Base-by-base conservation (phyloP, 805 yeast species). In the Candida khao-thaluensis region DNA sequence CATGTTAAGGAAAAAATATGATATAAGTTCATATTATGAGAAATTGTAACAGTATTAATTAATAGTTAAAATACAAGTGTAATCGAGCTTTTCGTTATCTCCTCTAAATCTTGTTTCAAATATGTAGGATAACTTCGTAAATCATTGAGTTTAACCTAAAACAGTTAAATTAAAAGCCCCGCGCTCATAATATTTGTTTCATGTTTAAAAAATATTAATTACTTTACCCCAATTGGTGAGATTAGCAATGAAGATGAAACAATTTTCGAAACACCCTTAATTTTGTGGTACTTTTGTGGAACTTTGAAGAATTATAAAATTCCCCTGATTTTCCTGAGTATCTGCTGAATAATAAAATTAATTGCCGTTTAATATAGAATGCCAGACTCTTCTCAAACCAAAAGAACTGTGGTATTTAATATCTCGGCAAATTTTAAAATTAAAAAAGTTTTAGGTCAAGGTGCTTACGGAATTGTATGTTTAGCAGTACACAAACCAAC, bases 381-480 rank as follows among this genome's bases (percentile, higher is more conserved):
- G 35, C 24, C 35, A 9, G 26, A 20, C 5, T 22, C 23, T 18
- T 30, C 35, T 21, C 18, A 23, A 33, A 8, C 20, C n/a, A 33
- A 33, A 24, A 36, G 39, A 28, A 29, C 30, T 3, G 30, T 29
- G 3, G 16, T 18, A 3, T 38, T 15, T 16, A 31, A 38, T 31
- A 75, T 84, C 11, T 77, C 82, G 3, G 72, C 76, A 33, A 77
- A 76, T 47, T 85, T 79, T 54, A 76, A 76, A 43, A 72, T 84
- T 6, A 64, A 67, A 14, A 78, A 76, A 42, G 65, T 82, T 4
- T 64, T 85, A 5, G 95, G 95, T 4, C 86, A 82, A 56, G 95
- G 95, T 1, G 89, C 93, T 0, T 85, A 85, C 49, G 93, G 95
- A 0, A 73, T 83, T 2, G 95, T 85, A 4, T 82, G 85, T 33